Evolutionary conservation across 2,329 filamentous ascomycete species (phyloP).

Genomic region (Fonsecaea pugnacius): DNA sequence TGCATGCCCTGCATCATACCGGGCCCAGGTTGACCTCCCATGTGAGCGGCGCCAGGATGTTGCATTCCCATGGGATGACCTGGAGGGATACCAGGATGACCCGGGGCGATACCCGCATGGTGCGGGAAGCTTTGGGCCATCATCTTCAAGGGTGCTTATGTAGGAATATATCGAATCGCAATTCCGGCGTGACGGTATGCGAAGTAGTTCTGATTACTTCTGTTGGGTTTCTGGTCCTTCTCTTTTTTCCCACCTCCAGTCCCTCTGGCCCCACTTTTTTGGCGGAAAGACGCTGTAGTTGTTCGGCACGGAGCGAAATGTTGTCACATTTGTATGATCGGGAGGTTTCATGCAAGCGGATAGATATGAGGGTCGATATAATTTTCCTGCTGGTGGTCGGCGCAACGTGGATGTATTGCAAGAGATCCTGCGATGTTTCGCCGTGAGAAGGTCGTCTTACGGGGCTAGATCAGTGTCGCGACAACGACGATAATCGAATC

Average conservation of each 20-base stretch:
- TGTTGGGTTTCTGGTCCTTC: constrained; percentile 15
- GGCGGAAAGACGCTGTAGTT: constrained; percentile 21
- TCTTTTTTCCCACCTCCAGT: constrained; percentile 25
- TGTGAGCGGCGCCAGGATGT: constrained; percentile 61
- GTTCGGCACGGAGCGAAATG: constrained; percentile 17
- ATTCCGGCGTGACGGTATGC: background rate
- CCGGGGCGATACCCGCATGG: constrained; percentile 59
- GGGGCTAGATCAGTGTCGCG: constrained; percentile 29
- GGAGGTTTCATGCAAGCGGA: background rate
- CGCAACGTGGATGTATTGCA: constrained; percentile 6
- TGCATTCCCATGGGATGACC: constrained; percentile 65
- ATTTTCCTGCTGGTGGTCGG: background rate
- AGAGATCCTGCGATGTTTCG: constrained; percentile 7
- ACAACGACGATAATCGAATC: constrained; percentile 22
- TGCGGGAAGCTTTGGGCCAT: constrained; percentile 62
- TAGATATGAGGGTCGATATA: background rate
- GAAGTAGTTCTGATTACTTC: constrained; percentile 17
- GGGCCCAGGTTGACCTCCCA: constrained; percentile 54
- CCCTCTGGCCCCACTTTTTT: constrained; percentile 32
- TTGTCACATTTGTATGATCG: constrained; percentile 27
- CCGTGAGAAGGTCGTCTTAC: constrained; percentile 17
- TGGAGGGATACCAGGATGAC: constrained; percentile 62
- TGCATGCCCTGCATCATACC: constrained; percentile 63
- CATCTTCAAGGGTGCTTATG: constrained; percentile 52
- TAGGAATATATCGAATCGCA: constrained; percentile 1